phyloP scores from a whole-genome alignment of 1,284 basidiomycete species.

The Microbotryum silenes-acaulis region DNA sequence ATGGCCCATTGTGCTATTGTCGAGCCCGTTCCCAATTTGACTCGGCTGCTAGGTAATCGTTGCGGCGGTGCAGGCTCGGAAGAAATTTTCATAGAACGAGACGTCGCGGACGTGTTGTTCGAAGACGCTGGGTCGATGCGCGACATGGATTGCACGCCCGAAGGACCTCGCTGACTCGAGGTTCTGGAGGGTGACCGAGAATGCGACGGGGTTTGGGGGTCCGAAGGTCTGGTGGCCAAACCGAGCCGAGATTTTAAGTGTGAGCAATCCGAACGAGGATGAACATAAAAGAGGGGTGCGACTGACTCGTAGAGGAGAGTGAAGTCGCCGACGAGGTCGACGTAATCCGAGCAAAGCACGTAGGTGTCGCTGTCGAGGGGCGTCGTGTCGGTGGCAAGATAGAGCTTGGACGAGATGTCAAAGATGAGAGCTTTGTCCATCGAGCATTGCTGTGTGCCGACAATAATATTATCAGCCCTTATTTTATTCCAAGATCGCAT shows the following conservation, averaged over 20 bases:
- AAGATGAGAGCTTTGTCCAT: conserved; percentile 90
- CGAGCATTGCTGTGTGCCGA: conserved; percentile 60
- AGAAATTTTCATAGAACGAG: no score
- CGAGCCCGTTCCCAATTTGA: conserved; percentile 24
- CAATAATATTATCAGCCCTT: not conserved
- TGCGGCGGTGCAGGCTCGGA: no score
- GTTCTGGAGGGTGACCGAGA: conserved; percentile 10
- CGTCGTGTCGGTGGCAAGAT: conserved; percentile 84
- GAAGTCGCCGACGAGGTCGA: conserved; percentile 78
- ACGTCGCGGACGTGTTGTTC: no score
- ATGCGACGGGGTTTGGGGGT: not conserved
- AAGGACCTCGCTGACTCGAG: not conserved
- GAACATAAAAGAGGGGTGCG: not conserved
- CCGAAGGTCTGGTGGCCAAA: conserved; percentile 7
- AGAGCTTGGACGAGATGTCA: conserved; percentile 75
- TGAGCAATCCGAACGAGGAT: not conserved
- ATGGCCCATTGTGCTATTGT: conserved; percentile 32
- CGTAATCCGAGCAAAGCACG: conserved; percentile 81
- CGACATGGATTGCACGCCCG: not conserved
- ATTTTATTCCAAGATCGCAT: not conserved
- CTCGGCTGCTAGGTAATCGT: conserved; percentile 21
- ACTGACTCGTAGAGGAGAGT: conserved; percentile 32
- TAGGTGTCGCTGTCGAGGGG: conserved; percentile 84
- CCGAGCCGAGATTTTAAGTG: not conserved
- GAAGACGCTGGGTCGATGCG: not conserved